These are phyloP conservation scores for Russula olivacea DNA, from an alignment of 768 basidiomycete species.

Conservation along the genomic window DNA sequence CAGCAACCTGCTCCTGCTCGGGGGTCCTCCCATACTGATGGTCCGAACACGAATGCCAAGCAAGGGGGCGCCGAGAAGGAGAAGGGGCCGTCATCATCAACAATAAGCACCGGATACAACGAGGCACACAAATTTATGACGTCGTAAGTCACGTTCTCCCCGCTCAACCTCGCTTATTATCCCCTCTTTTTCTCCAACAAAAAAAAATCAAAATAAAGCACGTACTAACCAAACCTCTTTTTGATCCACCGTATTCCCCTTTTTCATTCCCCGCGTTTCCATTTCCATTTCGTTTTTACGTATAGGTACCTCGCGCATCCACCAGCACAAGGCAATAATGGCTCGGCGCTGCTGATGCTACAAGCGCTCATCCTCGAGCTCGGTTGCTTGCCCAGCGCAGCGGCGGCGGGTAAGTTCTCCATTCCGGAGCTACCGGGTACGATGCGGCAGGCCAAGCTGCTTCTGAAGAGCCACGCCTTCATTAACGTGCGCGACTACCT, in stretches of 20 bases:
- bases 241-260: background rate
- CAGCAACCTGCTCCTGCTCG: background rate
- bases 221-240: background rate
- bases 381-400: slow-evolving; percentile 33
- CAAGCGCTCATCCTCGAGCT: slow-evolving; percentile 75
- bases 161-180: background rate
- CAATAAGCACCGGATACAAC: slow-evolving; percentile 38
- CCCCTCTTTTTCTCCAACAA: no score
- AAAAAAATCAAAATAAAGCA: no score
- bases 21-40: background rate
- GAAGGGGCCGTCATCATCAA: slow-evolving; percentile 23
- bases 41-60: background rate
- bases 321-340: slow-evolving; percentile 35
- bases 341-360: slow-evolving; percentile 53
- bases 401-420: slow-evolving; percentile 35
- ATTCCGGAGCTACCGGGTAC: slow-evolving; percentile 48
- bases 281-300: background rate
- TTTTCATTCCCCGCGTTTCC: background rate
- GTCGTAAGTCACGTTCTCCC: slow-evolving; percentile 40
- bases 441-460: slow-evolving; percentile 58
- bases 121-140: slow-evolving; percentile 57
- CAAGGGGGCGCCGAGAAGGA: slow-evolving; percentile 17
- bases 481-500: slow-evolving; percentile 72
- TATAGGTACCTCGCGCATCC: slow-evolving; percentile 50
- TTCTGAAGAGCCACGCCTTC: slow-evolving; percentile 61